Conservation (phyloP, 441 rosid species). For the California macrophylla region DNA sequence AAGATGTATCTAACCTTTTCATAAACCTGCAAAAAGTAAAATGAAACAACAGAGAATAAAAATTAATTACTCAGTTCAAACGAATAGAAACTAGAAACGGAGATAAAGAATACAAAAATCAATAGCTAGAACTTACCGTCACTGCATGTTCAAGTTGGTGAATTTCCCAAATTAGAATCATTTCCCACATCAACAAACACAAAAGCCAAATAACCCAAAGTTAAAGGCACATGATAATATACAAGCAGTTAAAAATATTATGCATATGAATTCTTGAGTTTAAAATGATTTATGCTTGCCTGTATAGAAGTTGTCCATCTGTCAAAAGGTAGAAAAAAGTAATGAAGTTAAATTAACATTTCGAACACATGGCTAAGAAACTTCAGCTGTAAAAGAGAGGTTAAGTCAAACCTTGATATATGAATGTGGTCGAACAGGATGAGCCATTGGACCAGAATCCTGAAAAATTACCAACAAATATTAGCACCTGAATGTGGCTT, state of each 20-base stretch:
- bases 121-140: constrained; percentile 46
- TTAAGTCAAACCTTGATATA: constrained; percentile 68
- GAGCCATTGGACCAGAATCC: constrained; percentile 99
- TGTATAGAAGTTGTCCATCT: constrained; percentile 99
- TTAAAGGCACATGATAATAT: constrained; percentile 9
- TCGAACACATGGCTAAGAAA: not conserved
- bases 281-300: constrained; percentile 38
- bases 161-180: constrained; percentile 21
- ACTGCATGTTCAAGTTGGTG: constrained; percentile 38
- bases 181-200: constrained; percentile 15
- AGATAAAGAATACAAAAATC: not conserved
- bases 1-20: constrained; percentile 58
- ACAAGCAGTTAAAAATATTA: constrained; percentile 5
- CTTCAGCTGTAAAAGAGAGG: constrained; percentile 5
- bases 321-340: constrained; percentile 21
- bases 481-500: constrained; percentile 8
- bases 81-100: not conserved
- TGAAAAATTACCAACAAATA: constrained; percentile 23
- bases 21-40: constrained; percentile 60
- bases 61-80: constrained; percentile 1
- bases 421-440: constrained; percentile 95
- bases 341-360: constrained; percentile 13
- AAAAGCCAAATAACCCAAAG: constrained; percentile 14
- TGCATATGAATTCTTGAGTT: constrained; percentile 1
- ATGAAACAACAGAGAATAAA: constrained; percentile 17